Conservation (phyloP, 2,329 filamentous ascomycete species). For the Aureobasidium pullulans region DNA sequence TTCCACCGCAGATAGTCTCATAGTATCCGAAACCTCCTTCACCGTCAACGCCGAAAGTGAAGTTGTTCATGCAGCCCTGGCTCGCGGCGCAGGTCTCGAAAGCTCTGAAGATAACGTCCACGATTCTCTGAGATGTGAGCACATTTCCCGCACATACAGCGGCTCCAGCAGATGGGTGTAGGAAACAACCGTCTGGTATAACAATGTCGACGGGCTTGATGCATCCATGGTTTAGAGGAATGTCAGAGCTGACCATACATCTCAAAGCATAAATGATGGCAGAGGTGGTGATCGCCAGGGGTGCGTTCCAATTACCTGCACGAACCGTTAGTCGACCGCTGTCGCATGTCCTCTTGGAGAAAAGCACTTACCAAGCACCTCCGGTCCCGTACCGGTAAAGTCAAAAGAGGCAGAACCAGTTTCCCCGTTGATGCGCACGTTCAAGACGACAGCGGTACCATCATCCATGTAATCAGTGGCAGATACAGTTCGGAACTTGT, state of each 20-base stretch:
- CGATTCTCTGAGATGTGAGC: slow-evolving; percentile 65
- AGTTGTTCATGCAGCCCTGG: slow-evolving; percentile 71
- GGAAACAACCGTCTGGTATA: slow-evolving; percentile 61
- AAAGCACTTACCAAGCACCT: slow-evolving; percentile 16
- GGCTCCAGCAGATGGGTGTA: slow-evolving; percentile 63
- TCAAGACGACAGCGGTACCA: slow-evolving; percentile 6
- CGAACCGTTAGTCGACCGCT: too few species aligned
- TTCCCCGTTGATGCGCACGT: slow-evolving; percentile 5
- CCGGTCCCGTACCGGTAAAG: slow-evolving; percentile 11
- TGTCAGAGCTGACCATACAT: slow-evolving; percentile 47
- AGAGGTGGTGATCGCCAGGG: slow-evolving; percentile 66
- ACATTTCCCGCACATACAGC: slow-evolving; percentile 75
- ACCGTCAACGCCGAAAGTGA: slow-evolving; percentile 70
- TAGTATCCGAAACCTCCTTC: slow-evolving; percentile 71
- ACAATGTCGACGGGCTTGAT: slow-evolving; percentile 64
- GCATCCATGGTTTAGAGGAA: slow-evolving; percentile 75
- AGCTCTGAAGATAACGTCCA: slow-evolving; percentile 68
- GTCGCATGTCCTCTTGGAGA: too few species aligned
- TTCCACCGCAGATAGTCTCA: slow-evolving; percentile 69
- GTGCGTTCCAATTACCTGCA: slow-evolving; percentile 61
- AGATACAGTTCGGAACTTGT: background rate
- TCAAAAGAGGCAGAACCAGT: slow-evolving; percentile 10
- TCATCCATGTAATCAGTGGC: slow-evolving; percentile 15
- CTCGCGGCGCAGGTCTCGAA: slow-evolving; percentile 67
- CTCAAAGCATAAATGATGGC: slow-evolving; percentile 53